Evolutionary conservation across 495 filamentous ascomycete species (phyloP), one percentile per base, ranked within the genome.

Genomic region (Hyaloscypha finlandica): DNA sequence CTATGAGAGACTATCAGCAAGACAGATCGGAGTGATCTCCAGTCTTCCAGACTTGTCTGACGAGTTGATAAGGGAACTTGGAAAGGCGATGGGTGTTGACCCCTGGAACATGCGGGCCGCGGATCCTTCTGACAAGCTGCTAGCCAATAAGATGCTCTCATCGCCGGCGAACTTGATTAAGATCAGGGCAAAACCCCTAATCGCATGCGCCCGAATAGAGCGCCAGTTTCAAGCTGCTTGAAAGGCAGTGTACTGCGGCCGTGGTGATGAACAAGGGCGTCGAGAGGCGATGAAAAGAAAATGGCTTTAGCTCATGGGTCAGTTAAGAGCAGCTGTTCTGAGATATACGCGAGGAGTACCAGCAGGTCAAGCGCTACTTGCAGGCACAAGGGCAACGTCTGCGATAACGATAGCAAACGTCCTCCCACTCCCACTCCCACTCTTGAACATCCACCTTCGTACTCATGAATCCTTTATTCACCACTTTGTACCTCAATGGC

Each of bases 401-500:
- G 8, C 42, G 42, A 48, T 48, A 48, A 48, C 42, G 42, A 48
- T 48, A 48, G 12, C 8, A 37, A 37, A 37, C 3, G 35, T 48
- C 42, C 42, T 16, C 42, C 42, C 42, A 19, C 16, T 19, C 42
- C 42, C 42, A 12, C 11, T 48, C 42, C 42, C 42, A 48, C 42
- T 48, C 42, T 48, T 48, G 42, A 16, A 14, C 42, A 48, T 48
- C 42, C 11, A 48, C 42, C 16, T 48, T 48, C 42, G 42, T 19
- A 48, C 42, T 48, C 16, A 48, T 48, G 42, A 48, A 4, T 16
- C 16, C 42, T 48, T 6, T 1, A 48, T 56, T 9, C 8, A 25
- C 16, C 53, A 56, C 30, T 56, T 56, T 56, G 6, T 32, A 12
- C 9, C 53, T 59, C 56, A 56, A 68, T 68, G 65, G 65, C 59